phyloP scores from a whole-genome alignment of 2,329 filamentous ascomycete species.

The Clarireedia monteithiana region DNA sequence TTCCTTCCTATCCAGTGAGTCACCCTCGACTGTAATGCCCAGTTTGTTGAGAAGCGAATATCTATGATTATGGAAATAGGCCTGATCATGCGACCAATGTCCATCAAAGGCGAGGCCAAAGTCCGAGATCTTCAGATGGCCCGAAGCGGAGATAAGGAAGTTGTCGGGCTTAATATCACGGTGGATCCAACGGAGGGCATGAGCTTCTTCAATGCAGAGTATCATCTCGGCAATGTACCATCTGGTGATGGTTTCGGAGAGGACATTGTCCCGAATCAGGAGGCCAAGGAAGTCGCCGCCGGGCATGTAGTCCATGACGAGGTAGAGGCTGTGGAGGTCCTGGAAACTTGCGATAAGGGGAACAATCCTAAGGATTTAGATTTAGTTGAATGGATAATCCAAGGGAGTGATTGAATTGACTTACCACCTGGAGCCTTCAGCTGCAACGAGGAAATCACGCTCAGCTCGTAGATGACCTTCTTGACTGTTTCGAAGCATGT shows the following conservation, averaged over 20 bases:
- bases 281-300: conserved; percentile 89
- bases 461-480: conserved; percentile 90
- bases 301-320: conserved; percentile 98
- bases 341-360: conserved; percentile 85
- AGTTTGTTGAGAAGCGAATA: conserved; percentile 72
- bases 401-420: conserved; percentile 10
- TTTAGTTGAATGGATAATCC: conserved; percentile 5
- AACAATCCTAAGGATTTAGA: conserved; percentile 54
- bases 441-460: conserved; percentile 82
- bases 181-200: conserved; percentile 84
- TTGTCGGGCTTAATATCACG: conserved; percentile 97
- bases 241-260: conserved; percentile 69
- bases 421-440: conserved; percentile 76
- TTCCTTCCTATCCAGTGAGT: conserved; percentile 60
- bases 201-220: conserved; percentile 85
- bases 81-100: conserved; percentile 86
- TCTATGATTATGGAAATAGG: conserved; percentile 77
- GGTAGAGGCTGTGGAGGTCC: conserved; percentile 73
- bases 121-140: conserved; percentile 91
- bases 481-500: conserved; percentile 85
- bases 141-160: conserved; percentile 80
- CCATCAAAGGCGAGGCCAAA: conserved; percentile 94
- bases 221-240: conserved; percentile 97
- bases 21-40: conserved; percentile 65
- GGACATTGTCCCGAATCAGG: conserved; percentile 74